Base-by-base conservation (phyloP, 305 asterid genomes). In the Solanum aculeatissimum region DNA sequence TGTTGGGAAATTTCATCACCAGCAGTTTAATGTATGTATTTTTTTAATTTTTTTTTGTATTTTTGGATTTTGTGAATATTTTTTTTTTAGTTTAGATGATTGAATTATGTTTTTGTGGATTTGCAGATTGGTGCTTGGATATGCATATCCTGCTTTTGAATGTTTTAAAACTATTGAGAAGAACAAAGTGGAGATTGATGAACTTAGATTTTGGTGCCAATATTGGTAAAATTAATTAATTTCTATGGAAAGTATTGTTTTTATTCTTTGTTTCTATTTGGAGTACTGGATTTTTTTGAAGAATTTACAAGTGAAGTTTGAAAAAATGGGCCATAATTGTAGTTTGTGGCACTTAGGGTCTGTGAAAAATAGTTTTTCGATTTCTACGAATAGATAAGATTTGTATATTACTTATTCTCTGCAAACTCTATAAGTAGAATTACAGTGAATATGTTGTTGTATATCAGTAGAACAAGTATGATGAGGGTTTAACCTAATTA, bases 171-270 rank as follows among this genome's bases (percentile, higher is more conserved):
- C 92, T 18, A 80, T 94, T 53, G 98, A 94, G 88, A 94, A 88
- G 85, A 89, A 91, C 83, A 86, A 89, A 87, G 97, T 93, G 12
- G 91, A 92, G 55, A 92, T 90, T 80, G 89, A 89, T 21, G 93
- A 94, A 83, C 92, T 94, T 83, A 80, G 93, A 16, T 94, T 94
- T 77, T 94, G 98, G 98, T 94, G 98, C 80, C 98, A 93, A 89
- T 94, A 94, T 86, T 94, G 98, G 98, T 94, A 90, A 38, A 54
- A 6, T 38, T 1, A 0, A 43, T 2, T 19, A 53, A 4, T 43
- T 35, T 45, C 27, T 40, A 7, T 19, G 19, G 62, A 19, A 54
- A 62, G 7, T 63, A 11, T 63, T 27, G 14, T 16, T 66, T 57
- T 57, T 57, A n/a, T n/a, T 0, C 38, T 16, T 32, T 32, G 38